Conservation (phyloP, 352 stramenopile species). For the Globisporangium emineosum region DNA sequence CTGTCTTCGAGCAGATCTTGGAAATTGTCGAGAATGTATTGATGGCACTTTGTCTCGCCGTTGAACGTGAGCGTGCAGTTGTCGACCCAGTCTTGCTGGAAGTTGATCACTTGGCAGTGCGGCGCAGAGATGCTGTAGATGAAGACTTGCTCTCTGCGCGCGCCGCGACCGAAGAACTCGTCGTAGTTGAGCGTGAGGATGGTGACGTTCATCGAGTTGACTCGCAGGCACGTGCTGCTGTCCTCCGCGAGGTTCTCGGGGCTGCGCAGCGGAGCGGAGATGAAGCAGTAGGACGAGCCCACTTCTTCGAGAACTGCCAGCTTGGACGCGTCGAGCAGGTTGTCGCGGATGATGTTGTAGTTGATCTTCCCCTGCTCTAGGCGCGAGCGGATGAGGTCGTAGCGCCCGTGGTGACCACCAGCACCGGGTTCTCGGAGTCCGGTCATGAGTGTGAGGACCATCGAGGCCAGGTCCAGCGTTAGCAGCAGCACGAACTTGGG, state of each 20-base stretch:
- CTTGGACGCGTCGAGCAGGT: constrained; percentile 16
- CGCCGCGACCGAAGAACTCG: constrained; percentile 34
- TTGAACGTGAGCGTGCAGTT: constrained; percentile 23
- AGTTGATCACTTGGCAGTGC: constrained; percentile 37
- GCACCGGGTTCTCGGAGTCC: constrained; percentile 28
- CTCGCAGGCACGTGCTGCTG: constrained; percentile 36
- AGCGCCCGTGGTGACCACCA: constrained; percentile 20
- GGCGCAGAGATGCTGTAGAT: constrained; percentile 45
- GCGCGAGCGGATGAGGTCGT: constrained; percentile 20
- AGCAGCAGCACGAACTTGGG: constrained; percentile 21
- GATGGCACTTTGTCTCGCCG: constrained; percentile 32
- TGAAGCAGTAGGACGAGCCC: constrained; percentile 7
- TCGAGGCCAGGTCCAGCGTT: constrained; percentile 22
- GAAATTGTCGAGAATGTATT: constrained; percentile 51
- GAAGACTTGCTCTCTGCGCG: constrained; percentile 29
- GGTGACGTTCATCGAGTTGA: constrained; percentile 41
- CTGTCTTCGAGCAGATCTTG: constrained; percentile 28
- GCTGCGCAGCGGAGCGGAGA: constrained; percentile 28
- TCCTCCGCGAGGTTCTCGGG: constrained; percentile 33
- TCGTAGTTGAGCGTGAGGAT: constrained; percentile 32
- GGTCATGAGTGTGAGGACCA: constrained; percentile 28
- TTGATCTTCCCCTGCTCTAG: constrained; percentile 23
- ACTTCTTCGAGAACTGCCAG: constrained; percentile 14
- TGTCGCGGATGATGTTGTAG: constrained; percentile 25
- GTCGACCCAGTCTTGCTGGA: constrained; percentile 29